Conservation (phyloP, 75 land plant species). For the Pinus taeda region DNA sequence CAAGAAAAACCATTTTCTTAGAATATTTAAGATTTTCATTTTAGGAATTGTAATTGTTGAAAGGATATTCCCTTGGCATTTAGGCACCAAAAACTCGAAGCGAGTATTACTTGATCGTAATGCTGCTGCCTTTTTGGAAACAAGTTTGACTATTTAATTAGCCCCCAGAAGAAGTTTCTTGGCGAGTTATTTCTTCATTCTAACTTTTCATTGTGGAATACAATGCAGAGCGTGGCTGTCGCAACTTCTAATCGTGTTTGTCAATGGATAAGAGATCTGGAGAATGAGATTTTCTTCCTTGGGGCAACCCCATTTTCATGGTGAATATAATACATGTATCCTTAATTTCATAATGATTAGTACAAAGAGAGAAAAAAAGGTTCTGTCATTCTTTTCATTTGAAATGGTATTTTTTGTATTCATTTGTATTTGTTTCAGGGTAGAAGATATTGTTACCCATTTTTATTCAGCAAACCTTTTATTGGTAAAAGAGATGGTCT, state of each 20-base stretch:
- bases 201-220: not conserved
- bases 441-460: not conserved
- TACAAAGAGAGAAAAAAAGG: not conserved
- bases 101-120: not conserved
- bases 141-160: not conserved
- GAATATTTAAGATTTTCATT: not conserved
- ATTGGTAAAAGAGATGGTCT: not conserved
- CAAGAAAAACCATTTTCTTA: too few relatives aligned
- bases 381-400: not conserved
- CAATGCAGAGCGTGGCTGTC: conserved; percentile 42
- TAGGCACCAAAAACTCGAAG: too few relatives aligned
- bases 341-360: not conserved
- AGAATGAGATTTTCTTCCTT: conserved; percentile 44
- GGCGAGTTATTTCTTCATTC: not conserved
- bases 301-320: conserved; percentile 52
- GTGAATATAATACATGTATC: conserved; percentile 11
- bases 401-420: not conserved
- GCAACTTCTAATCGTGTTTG: conserved; percentile 41
- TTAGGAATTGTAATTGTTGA: not conserved
- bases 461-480: not conserved
- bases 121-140: not conserved
- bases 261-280: conserved; percentile 49
- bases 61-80: not conserved
- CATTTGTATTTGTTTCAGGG: not conserved
- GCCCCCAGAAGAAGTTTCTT: not conserved